These are phyloP conservation scores for Talaromyces funiculosus DNA, from an alignment of 2,329 filamentous ascomycete genomes.

Conservation along the genomic window DNA sequence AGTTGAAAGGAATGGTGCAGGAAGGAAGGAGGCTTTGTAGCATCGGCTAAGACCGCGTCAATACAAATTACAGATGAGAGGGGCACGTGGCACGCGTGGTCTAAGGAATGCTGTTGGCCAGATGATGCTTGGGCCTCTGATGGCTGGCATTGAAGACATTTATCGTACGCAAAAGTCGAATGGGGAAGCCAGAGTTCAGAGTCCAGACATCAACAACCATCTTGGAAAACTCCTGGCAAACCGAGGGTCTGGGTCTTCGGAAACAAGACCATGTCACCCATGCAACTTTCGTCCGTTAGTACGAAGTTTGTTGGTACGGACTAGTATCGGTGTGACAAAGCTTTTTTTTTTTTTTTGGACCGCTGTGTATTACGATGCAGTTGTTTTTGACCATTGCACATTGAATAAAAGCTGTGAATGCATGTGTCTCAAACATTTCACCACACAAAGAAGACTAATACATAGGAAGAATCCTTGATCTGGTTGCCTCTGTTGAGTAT, in stretches of 20 bases:
- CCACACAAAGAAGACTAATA: not conserved
- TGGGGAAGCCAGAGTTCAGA: too few relatives aligned
- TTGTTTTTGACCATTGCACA: not conserved
- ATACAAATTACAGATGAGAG: not conserved
- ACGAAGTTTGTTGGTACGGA: not conserved
- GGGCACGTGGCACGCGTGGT: not conserved
- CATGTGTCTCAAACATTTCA: not conserved
- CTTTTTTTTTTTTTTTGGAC: too few relatives aligned
- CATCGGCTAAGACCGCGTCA: not conserved
- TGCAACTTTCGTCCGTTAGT: not conserved
- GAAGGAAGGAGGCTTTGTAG: not conserved
- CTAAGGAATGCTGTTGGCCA: not conserved
- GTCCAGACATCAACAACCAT: not conserved
- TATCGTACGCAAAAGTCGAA: not conserved
- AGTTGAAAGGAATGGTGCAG: not conserved
- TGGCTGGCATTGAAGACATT: not conserved
- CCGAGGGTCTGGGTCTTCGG: not conserved
- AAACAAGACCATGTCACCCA: not conserved
- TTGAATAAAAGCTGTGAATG: not conserved
- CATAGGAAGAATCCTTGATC: not conserved
- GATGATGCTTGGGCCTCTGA: not conserved
- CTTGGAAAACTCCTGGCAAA: not conserved
- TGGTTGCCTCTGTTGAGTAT: not conserved
- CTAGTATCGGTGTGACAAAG: not conserved
- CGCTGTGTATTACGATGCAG: not conserved